Conservation (phyloP, 306 rosid species). For the Vigna reflexopilosa region DNA sequence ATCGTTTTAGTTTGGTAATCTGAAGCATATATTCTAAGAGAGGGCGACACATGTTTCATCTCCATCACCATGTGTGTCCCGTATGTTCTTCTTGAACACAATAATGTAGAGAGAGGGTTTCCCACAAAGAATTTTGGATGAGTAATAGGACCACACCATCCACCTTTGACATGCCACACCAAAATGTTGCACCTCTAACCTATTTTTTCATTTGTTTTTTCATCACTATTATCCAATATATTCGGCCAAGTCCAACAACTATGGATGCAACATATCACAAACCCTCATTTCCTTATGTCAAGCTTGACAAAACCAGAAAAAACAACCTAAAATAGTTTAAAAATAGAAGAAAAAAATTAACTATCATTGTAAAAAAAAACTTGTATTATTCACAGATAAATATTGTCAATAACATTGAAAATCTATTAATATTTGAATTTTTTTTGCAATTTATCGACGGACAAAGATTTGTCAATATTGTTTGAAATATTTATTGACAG, state of each 20-base stretch:
- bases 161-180: not conserved
- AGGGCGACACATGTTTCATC: conserved; percentile 50
- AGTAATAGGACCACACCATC: conserved; percentile 36
- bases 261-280: conserved; percentile 42
- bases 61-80: conserved; percentile 7
- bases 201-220: not conserved
- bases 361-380: too few species aligned
- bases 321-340: too few species aligned
- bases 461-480: too few species aligned
- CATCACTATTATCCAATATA: conserved; percentile 21
- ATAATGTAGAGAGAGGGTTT: conserved; percentile 34
- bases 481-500: too few species aligned
- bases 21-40: conserved; percentile 27
- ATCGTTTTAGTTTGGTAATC: conserved; percentile 42
- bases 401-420: too few species aligned
- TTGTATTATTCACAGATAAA: too few species aligned
- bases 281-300: not conserved
- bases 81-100: not conserved
- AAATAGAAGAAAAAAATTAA: too few species aligned
- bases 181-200: not conserved
- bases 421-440: too few species aligned
- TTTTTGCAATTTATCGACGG: fast-evolving
- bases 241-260: conserved; percentile 24
- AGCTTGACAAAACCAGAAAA: too few species aligned
- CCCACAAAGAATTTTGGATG: conserved; percentile 40